Conservation (phyloP, 73 alveolate genomes). For the Symbiodinium pilosum region DNA sequence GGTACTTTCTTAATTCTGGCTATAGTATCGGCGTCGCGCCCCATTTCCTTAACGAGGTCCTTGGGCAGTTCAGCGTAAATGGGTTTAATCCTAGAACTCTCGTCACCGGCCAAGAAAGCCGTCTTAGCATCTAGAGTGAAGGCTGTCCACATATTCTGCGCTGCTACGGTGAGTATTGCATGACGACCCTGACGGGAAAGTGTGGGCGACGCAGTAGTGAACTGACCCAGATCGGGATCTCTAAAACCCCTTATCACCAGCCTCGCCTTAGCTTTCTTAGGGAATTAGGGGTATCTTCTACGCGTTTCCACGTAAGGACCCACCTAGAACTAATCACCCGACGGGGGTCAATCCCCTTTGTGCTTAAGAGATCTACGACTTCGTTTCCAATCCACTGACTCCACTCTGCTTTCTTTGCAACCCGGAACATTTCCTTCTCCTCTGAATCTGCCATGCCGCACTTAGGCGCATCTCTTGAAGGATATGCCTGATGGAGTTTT, state of each 20-base stretch:
- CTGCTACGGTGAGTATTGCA: neutral
- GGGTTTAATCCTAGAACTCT: neutral
- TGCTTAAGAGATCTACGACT: too few relatives aligned
- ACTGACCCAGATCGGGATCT: neutral
- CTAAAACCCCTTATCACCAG: neutral
- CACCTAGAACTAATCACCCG: too few relatives aligned
- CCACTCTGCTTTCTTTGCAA: too few relatives aligned
- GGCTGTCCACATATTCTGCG: neutral
- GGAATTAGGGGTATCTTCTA: too few relatives aligned
- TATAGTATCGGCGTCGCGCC: neutral
- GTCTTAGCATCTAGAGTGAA: neutral
- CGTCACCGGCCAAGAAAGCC: neutral
- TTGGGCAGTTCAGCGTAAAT: neutral
- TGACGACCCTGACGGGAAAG: neutral
- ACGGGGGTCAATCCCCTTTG: too few relatives aligned
- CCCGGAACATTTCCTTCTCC: too few relatives aligned
- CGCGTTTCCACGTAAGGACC: too few relatives aligned
- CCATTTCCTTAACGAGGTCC: neutral
- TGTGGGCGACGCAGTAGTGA: neutral
- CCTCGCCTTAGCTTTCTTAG: neutral
- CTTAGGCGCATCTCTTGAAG: too few relatives aligned
- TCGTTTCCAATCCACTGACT: too few relatives aligned
- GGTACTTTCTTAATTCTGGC: neutral
- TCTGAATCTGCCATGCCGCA: too few relatives aligned
- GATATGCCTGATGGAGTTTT: too few relatives aligned